phyloP scores from a whole-genome alignment of 805 yeast species.

The Ogataea paraovalis region DNA sequence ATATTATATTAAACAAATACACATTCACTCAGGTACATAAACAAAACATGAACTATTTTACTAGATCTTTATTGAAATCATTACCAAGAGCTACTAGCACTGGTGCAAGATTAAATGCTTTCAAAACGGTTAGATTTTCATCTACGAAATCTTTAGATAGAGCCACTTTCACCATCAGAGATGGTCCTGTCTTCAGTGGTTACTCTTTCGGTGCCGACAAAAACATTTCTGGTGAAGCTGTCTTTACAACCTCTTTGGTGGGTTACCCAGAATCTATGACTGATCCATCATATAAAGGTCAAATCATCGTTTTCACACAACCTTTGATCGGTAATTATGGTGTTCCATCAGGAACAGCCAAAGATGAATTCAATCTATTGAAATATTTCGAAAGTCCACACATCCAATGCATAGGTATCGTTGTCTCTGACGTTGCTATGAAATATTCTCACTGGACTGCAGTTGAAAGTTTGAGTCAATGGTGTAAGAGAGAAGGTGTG shows the following conservation, averaged over 20 bases:
- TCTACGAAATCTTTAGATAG: conserved; percentile 49
- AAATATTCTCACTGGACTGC: conserved; percentile 99
- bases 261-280: conserved; percentile 99
- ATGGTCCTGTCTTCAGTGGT: conserved; percentile 92
- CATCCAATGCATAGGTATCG: conserved; percentile 92
- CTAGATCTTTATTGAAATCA: conserved; percentile 3
- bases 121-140: conserved; percentile 17
- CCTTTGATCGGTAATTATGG: conserved; percentile 98
- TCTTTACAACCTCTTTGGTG: conserved; percentile 94
- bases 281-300: conserved; percentile 97
- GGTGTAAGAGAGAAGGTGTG: conserved; percentile 96
- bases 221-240: conserved; percentile 94
- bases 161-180: conserved; percentile 86
- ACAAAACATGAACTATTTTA: conserved; percentile 2
- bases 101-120: conserved; percentile 8
- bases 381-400: conserved; percentile 89
- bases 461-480: conserved; percentile 86
- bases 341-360: conserved; percentile 80
- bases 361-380: conserved; percentile 80
- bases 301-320: conserved; percentile 93
- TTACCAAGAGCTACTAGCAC: conserved; percentile 1
- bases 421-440: conserved; percentile 93
- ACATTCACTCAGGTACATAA: no score
- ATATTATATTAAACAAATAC: no score
- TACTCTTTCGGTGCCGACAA: conserved; percentile 94